Percentiles rank a stretch among this genome's conserved stretches.
Conservation (phyloP, 163 green algal species). For the Scenedesmus sp. region DNA sequence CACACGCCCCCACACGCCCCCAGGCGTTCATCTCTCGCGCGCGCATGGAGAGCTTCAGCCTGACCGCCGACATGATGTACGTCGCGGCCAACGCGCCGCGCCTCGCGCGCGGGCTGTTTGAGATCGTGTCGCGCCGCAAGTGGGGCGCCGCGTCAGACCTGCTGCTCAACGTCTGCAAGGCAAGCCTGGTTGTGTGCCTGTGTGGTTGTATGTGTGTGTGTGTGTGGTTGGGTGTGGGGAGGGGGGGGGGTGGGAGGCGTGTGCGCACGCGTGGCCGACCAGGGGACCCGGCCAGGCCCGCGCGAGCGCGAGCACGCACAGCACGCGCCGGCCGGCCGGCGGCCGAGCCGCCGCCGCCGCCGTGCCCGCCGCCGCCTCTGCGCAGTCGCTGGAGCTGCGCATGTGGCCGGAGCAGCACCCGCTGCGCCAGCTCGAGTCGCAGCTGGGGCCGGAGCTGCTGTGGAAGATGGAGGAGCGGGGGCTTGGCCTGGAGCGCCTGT, state of each 20-base stretch:
- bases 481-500: conserved; percentile 77
- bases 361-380: not conserved
- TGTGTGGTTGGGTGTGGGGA: not conserved
- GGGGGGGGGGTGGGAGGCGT: not conserved
- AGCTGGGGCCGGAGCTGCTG: conserved; percentile 78
- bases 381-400: conserved; percentile 76
- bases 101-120: conserved; percentile 93
- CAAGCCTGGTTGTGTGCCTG: conserved; percentile 51
- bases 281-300: too few relatives aligned
- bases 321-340: too few relatives aligned
- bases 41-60: conserved; percentile 88
- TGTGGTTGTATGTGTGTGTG: conserved; percentile 1
- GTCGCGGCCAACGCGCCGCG: conserved; percentile 86
- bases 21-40: conserved; percentile 89
- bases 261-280: too few relatives aligned
- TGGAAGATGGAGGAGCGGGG: conserved; percentile 85
- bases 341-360: not conserved
- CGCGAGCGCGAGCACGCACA: too few relatives aligned
- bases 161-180: conserved; percentile 84
- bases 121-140: conserved; percentile 88
- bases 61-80: conserved; percentile 96
- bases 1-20: not conserved
- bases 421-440: conserved; percentile 89
- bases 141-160: conserved; percentile 81
- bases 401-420: conserved; percentile 86